Percentiles rank a stretch among this genome's conserved stretches.
Conservation (phyloP, 257 asterid species). For the Rhazya stricta region DNA sequence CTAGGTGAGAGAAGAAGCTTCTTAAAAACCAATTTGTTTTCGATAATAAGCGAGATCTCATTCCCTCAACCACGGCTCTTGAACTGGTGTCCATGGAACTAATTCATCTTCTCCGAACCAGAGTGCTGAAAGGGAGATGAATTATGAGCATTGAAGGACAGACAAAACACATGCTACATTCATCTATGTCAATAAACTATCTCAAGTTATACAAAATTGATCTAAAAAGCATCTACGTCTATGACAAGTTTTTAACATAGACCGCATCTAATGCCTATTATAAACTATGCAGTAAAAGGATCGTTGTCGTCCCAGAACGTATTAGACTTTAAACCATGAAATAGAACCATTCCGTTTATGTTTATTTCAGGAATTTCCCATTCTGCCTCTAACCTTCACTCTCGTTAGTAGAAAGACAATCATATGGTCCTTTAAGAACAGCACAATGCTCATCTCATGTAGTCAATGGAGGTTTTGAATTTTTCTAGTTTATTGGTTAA, state of each 20-base stretch:
- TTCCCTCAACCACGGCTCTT: constrained; percentile 71
- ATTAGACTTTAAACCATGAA: background rate
- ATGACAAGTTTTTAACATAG: too few species aligned
- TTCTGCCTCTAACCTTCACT: background rate
- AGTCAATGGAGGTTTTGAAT: background rate
- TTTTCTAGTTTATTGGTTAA: background rate
- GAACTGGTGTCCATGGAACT: constrained; percentile 58
- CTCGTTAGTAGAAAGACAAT: background rate
- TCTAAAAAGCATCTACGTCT: too few species aligned
- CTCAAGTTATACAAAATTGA: too few species aligned
- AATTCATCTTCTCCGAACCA: constrained; percentile 82
- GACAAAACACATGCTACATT: too few species aligned
- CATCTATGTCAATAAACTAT: background rate
- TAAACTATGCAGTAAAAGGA: background rate
- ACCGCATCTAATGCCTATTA: too few species aligned
- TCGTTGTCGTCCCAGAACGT: background rate
- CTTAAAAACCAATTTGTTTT: background rate
- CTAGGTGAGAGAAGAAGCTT: background rate
- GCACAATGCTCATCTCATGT: background rate
- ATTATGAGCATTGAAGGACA: too few species aligned
- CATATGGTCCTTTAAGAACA: background rate
- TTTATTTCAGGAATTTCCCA: background rate
- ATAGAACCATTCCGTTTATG: background rate
- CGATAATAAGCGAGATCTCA: constrained; percentile 11
- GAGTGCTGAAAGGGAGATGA: constrained; percentile 42